Base-by-base conservation (phyloP, 148 eudicot species). In the Silene conica region DNA sequence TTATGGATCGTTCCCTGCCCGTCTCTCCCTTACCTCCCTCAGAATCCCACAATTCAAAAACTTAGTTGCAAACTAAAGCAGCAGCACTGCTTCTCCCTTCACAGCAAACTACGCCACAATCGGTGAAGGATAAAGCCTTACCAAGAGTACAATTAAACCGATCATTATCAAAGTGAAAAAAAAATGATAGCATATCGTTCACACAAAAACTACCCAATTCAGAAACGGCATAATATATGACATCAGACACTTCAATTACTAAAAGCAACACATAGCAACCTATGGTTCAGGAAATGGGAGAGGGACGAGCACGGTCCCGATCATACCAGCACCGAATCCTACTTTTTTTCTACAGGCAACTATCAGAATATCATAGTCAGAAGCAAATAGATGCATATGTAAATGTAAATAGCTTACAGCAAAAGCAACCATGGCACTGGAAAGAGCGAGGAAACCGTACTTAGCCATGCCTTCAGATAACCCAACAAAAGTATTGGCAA, bases 381-480 rank as follows among this genome's bases (percentile, higher is more conserved):
- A 8, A 34, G 18, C 4, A 52, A 77, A 9, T 22, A 69, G 57
- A 81, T 8, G 31, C 72, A 12, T n/a, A 76, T 57, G 28, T 8
- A 62, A 81, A 80, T 65, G 23, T 3, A 52, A 80, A 77, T 65
- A 74, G 85, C 99, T 95, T 91, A 95, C 99, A 73, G 92, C 74
- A 81, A 95, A 95, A 25, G 94, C 92, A 63, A 95, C 99, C 22
- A 95, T 89, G 76, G 97, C 87, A 74, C 82, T 76, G 38, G 99
- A 95, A 80, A 95, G 94, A 76, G 99, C 99, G 70, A 92, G 91
- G 76, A 95, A 92, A 21, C 97, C 99, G 81, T 92, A 95, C 87
- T 90, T 92, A 61, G 99, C 97, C 99, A 95, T 87, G 80, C 97
- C 97, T 76, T 95, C 97, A 18, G 97, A 95, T 20, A 95, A 89